Base-by-base conservation (phyloP, 345 rosid genomes). In the Corchorus capsularis region DNA sequence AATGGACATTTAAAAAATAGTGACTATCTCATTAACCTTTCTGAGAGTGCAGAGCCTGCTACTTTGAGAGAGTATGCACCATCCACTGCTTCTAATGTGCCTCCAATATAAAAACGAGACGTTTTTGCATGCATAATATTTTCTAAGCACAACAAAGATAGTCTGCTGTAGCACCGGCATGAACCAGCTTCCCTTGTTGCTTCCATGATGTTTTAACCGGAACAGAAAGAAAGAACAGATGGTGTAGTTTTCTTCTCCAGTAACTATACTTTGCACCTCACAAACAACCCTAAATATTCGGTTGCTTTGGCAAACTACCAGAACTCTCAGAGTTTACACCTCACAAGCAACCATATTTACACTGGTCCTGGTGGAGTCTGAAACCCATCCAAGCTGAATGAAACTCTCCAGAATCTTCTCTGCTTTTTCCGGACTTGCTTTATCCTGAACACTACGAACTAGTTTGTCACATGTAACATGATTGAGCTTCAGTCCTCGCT, bases 341-440 rank as follows among this genome's bases (percentile, higher is more conserved):
- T 27, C 27, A 27, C 0, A 27, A 27, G 27, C 27, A 27, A 27
- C 1, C 27, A 27, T 27, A 68, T 53, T 75, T 71, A 87, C 43
- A 78, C 22, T 78, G 57, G 80, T 81, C 54, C 90, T 27, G 27
- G 27, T 27, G 27, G 27, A 80, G 20, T 82, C 82, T 62, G 88
- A 86, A 63, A 90, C 80, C 81, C 92, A 89, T 71, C 83, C 77
- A 62, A 83, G 85, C 74, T 76, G 80, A 56, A 84, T 78, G 85
- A 92, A 79, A 53, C 79, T 80, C 82, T 90, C 88, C 72, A 83
- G 73, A 81, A 89, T 82, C 64, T 72, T 82, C 71, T 69, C 86
- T 67, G 94, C 97, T 74, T 83, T 79, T 19, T 86, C 91, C 39
- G 50, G 72, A 70, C 45, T 81, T 67, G 89, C 86, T 27, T 77